Percentiles rank a stretch among this genome's conserved stretches.
Evolutionary conservation across 1,284 basidiomycete genomes (phyloP).

Genomic region (Cutaneotrichosporon sp.): DNA sequence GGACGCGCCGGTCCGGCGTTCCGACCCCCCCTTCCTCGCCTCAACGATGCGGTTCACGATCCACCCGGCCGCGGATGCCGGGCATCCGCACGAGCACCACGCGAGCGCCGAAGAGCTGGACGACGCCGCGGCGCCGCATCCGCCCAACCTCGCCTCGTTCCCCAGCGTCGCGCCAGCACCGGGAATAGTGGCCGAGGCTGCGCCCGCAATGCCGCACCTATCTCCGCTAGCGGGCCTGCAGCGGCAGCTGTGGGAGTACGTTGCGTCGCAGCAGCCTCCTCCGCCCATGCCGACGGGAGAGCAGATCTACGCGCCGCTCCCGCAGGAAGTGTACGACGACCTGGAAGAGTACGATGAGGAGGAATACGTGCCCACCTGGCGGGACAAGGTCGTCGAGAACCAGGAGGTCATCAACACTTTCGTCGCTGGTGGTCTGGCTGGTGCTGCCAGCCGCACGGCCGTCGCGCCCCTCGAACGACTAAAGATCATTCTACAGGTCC

Average conservation of each 20-base stretch:
- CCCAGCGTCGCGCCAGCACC: neutral
- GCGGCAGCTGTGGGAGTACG: neutral
- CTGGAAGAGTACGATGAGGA: neutral
- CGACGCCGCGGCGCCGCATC: neutral
- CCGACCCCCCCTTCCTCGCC: neutral
- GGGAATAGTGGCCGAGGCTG: neutral
- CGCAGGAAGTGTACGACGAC: neutral
- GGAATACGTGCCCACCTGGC: slow-evolving; percentile 1
- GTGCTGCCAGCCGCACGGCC: slow-evolving; percentile 70
- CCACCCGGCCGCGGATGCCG: neutral
- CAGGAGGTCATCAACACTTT: slow-evolving; percentile 43
- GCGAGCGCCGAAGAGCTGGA: neutral
- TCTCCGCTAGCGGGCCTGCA: neutral
- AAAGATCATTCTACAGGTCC: slow-evolving; percentile 95
- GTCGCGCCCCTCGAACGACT: slow-evolving; percentile 85
- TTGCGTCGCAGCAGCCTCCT: neutral
- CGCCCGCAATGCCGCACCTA: neutral
- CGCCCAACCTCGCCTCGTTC: neutral
- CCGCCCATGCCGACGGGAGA: neutral
- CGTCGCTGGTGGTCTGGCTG: slow-evolving; percentile 46
- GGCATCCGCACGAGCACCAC: neutral
- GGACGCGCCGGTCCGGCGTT: neutral
- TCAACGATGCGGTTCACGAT: neutral
- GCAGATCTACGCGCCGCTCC: neutral
- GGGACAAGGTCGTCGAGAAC: slow-evolving; percentile 24